Evolutionary conservation across 2,329 filamentous ascomycete genomes (phyloP), one percentile per base, ranked within the genome.

Genomic region (Diaporthe nobilis): DNA sequence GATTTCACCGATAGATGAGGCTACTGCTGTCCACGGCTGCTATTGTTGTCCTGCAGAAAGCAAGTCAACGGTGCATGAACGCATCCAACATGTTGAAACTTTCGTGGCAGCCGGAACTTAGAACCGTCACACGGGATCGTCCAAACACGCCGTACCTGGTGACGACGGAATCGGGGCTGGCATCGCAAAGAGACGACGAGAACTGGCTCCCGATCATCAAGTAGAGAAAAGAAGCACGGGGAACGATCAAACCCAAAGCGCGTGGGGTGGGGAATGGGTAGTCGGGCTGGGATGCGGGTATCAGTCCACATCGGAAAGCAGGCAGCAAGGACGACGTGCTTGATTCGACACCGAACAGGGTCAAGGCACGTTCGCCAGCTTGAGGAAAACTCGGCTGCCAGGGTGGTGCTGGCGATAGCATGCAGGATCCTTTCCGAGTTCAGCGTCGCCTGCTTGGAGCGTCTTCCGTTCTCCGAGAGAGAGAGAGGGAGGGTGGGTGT

Each of bases 1-100:
- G 74, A 71, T 72, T 73, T 60, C 55, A 55, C 25, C 49, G 71
- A 71, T 58, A 73, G 70, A 73, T 71, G 57, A 75, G 63, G 63
- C 74, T 77, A 75, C 73, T 75, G 76, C 70, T 71, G 55, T 70
- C 73, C 51, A 67, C 55, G 57, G 65, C 31, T 75, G 71, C 65
- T 75, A 63, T 76, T 72, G 75, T 76, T 71, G 58, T 63, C 74
- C 76, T 75, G 71, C 77, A 78, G 72, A 61, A 77, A 75, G 77
- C 74, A 71, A 73, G 74, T 78, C 76, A 77, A 74, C 7, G 61
- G 68, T 78, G 76, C 77, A 78, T 78, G 74, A 77, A 77, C 74
- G 67, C 77, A 76, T 74, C 76, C 72, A 72, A 57, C 71, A 44
- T 73, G 70, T 75, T 72, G 58, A 65, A 72, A 53, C 31, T 22